Percentiles rank a stretch among this genome's conserved stretches.
Conservation (phyloP, 208 protist species). For the Crithidia bombi region DNA sequence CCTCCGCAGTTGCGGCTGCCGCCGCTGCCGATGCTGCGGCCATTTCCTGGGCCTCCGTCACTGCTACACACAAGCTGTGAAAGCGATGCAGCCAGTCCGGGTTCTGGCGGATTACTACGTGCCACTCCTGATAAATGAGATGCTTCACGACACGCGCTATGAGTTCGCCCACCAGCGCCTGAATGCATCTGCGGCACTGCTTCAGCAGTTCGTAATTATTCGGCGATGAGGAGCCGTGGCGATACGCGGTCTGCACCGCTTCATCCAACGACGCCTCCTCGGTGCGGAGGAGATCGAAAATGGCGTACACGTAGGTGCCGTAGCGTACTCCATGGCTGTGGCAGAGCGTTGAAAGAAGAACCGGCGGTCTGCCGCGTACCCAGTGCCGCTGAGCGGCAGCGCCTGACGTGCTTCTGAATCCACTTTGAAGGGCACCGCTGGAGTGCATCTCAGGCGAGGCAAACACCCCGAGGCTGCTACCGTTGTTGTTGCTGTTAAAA, state of each 20-base stretch:
- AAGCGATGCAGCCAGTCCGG: slow-evolving; percentile 38
- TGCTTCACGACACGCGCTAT: slow-evolving; percentile 49
- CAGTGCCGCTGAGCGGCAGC: neutral
- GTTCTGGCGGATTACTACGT: slow-evolving; percentile 31
- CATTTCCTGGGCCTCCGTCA: slow-evolving; percentile 8
- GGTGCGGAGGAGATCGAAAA: slow-evolving; percentile 44
- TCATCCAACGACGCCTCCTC: slow-evolving; percentile 44
- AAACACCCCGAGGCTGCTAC: neutral
- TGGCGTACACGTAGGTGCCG: slow-evolving; percentile 53
- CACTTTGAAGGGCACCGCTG: neutral
- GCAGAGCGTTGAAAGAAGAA: slow-evolving; percentile 48
- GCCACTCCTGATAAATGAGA: slow-evolving; percentile 45
- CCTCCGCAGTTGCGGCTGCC: neutral
- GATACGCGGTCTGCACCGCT: slow-evolving; percentile 36
- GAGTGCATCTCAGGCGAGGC: neutral
- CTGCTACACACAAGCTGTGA: slow-evolving; percentile 23
- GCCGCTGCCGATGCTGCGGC: neutral
- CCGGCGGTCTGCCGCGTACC: slow-evolving; percentile 24
- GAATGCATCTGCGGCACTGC: slow-evolving; percentile 47
- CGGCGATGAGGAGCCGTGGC: slow-evolving; percentile 39
- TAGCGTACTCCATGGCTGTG: slow-evolving; percentile 56
- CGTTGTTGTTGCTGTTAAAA: slow-evolving; percentile 1
- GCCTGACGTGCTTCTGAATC: neutral
- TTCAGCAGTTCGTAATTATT: slow-evolving; percentile 41
- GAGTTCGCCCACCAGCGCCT: slow-evolving; percentile 52